A percentile compares a stretch with the other conserved stretches of the same genome.
Evolutionary conservation across 2,329 filamentous ascomycete genomes (phyloP).

Genomic region (Chaetomiaceae sp.): DNA sequence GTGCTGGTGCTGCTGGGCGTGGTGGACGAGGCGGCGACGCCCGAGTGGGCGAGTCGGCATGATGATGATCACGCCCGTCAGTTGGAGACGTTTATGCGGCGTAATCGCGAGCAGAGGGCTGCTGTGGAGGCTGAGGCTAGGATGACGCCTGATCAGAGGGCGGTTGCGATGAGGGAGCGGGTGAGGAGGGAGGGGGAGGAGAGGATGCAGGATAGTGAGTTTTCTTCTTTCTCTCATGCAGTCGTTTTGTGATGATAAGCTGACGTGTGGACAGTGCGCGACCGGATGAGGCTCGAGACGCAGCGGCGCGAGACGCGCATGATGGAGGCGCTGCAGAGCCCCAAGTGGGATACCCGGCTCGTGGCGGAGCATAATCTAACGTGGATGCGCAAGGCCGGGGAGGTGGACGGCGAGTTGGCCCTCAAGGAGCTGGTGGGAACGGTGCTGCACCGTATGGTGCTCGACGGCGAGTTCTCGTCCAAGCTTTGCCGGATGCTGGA

Average conservation of each 20-base stretch:
- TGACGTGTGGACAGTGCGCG: constrained; percentile 36
- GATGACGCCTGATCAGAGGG: constrained; percentile 41
- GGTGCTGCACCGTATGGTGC: constrained; percentile 50
- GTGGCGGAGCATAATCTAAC: constrained; percentile 42
- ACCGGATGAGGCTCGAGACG: constrained; percentile 35
- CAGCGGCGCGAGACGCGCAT: constrained; percentile 44
- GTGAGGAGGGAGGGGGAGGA: constrained; percentile 40
- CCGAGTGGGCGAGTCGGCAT: constrained; percentile 48
- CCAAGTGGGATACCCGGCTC: constrained; percentile 47
- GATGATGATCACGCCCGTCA: constrained; percentile 34
- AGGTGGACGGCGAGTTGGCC: constrained; percentile 17
- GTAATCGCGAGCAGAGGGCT: constrained; percentile 37
- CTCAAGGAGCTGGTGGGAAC: constrained; percentile 42
- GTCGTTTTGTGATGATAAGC: background rate
- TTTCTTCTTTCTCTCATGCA: background rate
- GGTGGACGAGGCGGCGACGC: constrained; percentile 48
- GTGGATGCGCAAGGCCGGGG: constrained; percentile 39
- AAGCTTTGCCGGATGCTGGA: constrained; percentile 44
- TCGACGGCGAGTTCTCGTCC: constrained; percentile 41
- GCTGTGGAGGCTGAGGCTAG: constrained; percentile 42
- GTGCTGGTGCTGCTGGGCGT: constrained; percentile 52
- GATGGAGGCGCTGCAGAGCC: constrained; percentile 49
- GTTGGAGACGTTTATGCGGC: constrained; percentile 35
- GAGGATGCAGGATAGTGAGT: constrained; percentile 44
- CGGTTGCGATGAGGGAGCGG: constrained; percentile 39